These are phyloP conservation scores for Arachis hypogaea DNA, from an alignment of 306 rosid species.

Conservation along the genomic window DNA sequence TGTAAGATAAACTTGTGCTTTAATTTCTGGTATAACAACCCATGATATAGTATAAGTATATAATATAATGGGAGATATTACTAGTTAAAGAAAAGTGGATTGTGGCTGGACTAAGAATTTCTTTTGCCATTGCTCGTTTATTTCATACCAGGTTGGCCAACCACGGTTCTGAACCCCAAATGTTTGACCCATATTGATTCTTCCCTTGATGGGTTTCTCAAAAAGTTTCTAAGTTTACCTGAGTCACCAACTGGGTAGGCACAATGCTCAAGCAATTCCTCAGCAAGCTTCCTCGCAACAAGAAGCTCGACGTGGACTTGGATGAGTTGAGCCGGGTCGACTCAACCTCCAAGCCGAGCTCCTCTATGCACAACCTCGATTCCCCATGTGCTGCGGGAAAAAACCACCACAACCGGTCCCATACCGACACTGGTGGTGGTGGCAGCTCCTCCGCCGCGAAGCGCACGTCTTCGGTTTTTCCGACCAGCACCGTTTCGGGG, in stretches of 20 bases:
- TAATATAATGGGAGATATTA: no score
- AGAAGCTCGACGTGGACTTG: conserved; percentile 57
- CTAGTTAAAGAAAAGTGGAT: no score
- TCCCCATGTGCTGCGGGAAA: conserved; percentile 24
- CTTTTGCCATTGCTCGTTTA: no score
- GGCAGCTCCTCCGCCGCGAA: conserved; percentile 47
- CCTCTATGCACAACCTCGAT: not conserved
- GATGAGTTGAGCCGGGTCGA: conserved; percentile 55
- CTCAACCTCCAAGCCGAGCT: conserved; percentile 57
- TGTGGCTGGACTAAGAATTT: no score
- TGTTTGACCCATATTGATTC: conserved; percentile 25
- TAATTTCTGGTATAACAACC: no score
- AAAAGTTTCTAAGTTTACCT: conserved; percentile 36
- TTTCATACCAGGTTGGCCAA: no score
- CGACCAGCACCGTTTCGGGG: conserved; percentile 75
- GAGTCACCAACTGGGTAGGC: conserved; percentile 32
- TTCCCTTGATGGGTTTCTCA: conserved; percentile 49
- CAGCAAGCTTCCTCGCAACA: conserved; percentile 76
- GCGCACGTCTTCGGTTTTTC: conserved; percentile 78
- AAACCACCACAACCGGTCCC: conserved; percentile 37
- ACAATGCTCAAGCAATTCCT: conserved; percentile 91
- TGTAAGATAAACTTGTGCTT: no score
- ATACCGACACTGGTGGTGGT: conserved; percentile 13
- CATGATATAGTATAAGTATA: no score
- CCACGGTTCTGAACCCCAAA: not conserved